Base-by-base conservation (phyloP, 2,329 filamentous ascomycete species). In the Pestalotiopsis sp. region DNA sequence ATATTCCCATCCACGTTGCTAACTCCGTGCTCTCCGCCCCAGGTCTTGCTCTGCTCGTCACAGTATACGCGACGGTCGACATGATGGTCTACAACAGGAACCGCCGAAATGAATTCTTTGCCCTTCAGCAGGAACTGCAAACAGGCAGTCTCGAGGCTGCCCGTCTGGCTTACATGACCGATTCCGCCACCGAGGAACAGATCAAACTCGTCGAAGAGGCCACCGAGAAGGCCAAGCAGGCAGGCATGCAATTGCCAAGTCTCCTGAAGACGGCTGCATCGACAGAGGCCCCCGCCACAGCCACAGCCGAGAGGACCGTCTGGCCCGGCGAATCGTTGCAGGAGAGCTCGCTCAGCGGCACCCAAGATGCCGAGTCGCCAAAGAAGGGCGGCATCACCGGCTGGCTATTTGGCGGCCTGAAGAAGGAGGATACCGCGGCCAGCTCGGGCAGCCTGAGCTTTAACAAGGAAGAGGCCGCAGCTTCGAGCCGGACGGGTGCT, bases 31-130 rank as follows among this genome's bases (percentile, higher is more conserved):
- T 58, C 39, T 61, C 23, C 17, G 6, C 6, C 11, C 60, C 69
- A 89, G 87, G 82, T 64, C 81, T 90, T 70, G 87, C 87, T 70
- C 82, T 84, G 72, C 80, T 89, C 36, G 82, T 88, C 56, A 89
- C 86, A 67, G 80, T 85, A 70, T 90, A 89, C 81, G 88, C 88
- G 45, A 85, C 87, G 20, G 85, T 83, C 81, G 88, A 90, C 78
- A 90, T 90, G 88, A 82, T 89, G 70, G 81, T 83, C 66, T 86
- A 87, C 79, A 90, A 90, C 82, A 85, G 85, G 74, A 85, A 86
- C 79, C 87, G 87, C 74, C 87, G 87, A 75, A 80, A 79, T 75
- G 88, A 90, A 77, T 90, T 88, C 82, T 75, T 86, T 74, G 84
- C 86, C 69, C 82, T 86, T 67, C 87, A 89, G 75, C 83, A 83